Conservation (phyloP, 1,284 basidiomycete genomes). For the Ganoderma lucidum region DNA sequence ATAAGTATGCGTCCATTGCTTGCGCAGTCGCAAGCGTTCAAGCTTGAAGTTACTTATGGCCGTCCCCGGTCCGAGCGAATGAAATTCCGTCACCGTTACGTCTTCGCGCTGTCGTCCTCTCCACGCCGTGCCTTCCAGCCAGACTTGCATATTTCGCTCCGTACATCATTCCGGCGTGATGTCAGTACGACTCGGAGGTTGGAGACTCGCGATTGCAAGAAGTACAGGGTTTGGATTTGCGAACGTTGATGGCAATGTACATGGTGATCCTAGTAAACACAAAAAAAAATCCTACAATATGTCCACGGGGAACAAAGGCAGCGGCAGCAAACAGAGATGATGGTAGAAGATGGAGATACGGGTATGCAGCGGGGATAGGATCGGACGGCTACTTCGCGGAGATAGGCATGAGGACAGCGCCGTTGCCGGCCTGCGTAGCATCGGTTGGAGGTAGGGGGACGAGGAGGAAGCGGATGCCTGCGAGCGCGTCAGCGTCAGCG, state of each 20-base stretch:
- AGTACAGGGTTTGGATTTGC: neutral
- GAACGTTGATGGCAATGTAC: neutral
- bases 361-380: neutral
- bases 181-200: neutral
- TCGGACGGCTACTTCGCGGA: slow-evolving; percentile 1
- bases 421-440: neutral
- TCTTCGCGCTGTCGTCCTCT: neutral
- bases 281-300: neutral
- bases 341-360: neutral
- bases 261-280: neutral
- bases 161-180: neutral
- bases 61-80: neutral
- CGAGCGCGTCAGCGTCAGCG: neutral
- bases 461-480: slow-evolving; percentile 18
- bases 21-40: no score
- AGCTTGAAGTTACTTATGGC: neutral
- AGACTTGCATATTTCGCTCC: neutral
- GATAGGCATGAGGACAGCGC: neutral
- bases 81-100: neutral
- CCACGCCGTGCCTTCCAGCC: neutral
- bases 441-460: slow-evolving; percentile 8
- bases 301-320: neutral
- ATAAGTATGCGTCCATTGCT: neutral
- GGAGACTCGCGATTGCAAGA: neutral
- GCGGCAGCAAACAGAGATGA: neutral